phyloP scores from a whole-genome alignment of 345 rosid genomes.

The Dimocarpus longan region DNA sequence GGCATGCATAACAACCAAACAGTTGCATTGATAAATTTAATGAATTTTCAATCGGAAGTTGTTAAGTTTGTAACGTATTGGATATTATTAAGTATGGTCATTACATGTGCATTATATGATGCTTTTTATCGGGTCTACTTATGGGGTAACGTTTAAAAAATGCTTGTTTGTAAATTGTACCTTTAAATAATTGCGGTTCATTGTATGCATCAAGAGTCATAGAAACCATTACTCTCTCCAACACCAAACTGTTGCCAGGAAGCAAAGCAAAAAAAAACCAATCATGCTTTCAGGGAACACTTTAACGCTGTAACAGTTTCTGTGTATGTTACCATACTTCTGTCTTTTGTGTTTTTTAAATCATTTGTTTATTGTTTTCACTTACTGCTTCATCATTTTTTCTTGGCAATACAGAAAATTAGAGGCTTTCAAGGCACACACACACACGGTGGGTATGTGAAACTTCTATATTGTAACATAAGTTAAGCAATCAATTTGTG shows the following conservation, averaged over 20 bases:
- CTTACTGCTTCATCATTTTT: too few species aligned
- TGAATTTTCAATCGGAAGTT: neutral
- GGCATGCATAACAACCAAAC: neutral
- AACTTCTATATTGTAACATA: too few species aligned
- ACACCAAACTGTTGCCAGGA: conserved; percentile 1
- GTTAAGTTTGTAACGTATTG: neutral
- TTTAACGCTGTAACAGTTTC: too few species aligned
- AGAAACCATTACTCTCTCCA: neutral
- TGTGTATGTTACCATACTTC: too few species aligned
- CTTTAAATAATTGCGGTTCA: neutral
- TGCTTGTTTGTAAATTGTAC: neutral
- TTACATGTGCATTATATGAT: neutral
- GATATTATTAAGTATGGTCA: neutral
- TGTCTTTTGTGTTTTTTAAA: too few species aligned
- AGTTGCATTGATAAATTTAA: neutral
- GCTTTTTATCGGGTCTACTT: neutral
- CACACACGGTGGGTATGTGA: too few species aligned
- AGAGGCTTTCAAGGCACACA: too few species aligned
- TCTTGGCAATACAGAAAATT: too few species aligned
- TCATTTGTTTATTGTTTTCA: too few species aligned
- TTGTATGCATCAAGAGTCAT: neutral
- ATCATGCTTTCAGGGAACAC: too few species aligned
- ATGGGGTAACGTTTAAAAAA: too few species aligned
- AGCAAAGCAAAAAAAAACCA: conserved; percentile 10
- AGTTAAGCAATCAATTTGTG: too few species aligned